A percentile compares a stretch with the other conserved stretches of the same genome.
phyloP scores from a whole-genome alignment of 2,329 filamentous ascomycete genomes.

The Pseudovirgaria hyperparasitica region DNA sequence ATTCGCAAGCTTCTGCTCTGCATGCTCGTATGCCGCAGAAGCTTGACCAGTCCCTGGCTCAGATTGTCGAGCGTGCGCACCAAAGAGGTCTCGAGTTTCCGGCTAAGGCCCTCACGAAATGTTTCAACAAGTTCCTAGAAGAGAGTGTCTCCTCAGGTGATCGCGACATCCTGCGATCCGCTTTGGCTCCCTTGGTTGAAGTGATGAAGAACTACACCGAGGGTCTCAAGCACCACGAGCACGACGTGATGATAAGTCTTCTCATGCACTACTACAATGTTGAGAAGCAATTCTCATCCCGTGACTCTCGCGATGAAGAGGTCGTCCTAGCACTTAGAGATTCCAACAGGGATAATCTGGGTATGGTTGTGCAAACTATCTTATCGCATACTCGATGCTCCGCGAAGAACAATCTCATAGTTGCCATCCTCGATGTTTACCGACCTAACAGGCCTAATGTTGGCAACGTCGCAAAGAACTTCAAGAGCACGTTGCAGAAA shows the following conservation, averaged over 20 bases:
- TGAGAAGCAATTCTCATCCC: slow-evolving; percentile 77
- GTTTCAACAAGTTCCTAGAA: slow-evolving; percentile 76
- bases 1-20: slow-evolving; percentile 88
- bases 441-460: slow-evolving; percentile 85
- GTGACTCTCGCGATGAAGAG: slow-evolving; percentile 79
- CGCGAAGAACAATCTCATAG: slow-evolving; percentile 84
- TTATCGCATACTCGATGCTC: slow-evolving; percentile 87
- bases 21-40: slow-evolving; percentile 95
- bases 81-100: slow-evolving; percentile 77
- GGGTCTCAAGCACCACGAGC: slow-evolving; percentile 83
- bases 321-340: slow-evolving; percentile 89
- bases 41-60: slow-evolving; percentile 68
- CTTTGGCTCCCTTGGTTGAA: slow-evolving; percentile 61
- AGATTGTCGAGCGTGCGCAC: slow-evolving; percentile 75
- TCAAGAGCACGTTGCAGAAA: slow-evolving; percentile 69
- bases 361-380: slow-evolving; percentile 74
- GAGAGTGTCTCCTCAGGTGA: slow-evolving; percentile 68
- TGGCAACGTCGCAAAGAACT: slow-evolving; percentile 77
- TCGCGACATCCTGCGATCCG: slow-evolving; percentile 57
- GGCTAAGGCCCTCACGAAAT: slow-evolving; percentile 72
- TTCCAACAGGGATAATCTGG: slow-evolving; percentile 86
- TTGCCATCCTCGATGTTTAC: slow-evolving; percentile 89
- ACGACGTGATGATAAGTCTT: slow-evolving; percentile 66
- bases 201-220: slow-evolving; percentile 74
- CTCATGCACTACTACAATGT: slow-evolving; percentile 71